Evolutionary conservation across 176 grass and related monocot genomes (phyloP), one percentile per base, ranked within the genome.

Genomic region (Puya raimondii): DNA sequence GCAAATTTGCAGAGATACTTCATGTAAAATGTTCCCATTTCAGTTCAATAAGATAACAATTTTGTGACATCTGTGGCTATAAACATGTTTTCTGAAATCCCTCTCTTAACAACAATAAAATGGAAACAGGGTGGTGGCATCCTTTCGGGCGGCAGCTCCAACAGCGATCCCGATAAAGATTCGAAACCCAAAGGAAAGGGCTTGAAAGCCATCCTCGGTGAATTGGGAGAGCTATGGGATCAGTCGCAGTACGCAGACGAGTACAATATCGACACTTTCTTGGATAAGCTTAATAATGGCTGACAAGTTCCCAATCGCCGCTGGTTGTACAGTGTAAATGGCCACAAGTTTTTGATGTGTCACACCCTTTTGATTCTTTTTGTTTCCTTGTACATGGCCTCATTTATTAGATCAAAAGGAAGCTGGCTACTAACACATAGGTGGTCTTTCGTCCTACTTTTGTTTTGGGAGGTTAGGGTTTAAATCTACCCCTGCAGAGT

Each of bases 221-320:
- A 90, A 16, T 74, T 99, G 17, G 90, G 80, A 8, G 90, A 99
- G 48, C 78, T 99, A 49, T 99, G 94, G 94, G 94, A 99, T 71
- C 87, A 93, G 73, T 99, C 94, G 11, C 94, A 93, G 69, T 99
- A 99, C 42, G 67, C 80, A 51, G 80, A 99, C 1, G 94, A 99
- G 66, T 91, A 88, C 47, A 88, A 99, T 70, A 64, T 99, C 58
- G 90, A 79, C 63, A 89, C 86, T 48, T 99, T 99, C 75, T 76
- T 91, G 70, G 68, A 75, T 48, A 93, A 82, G 72, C 89, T 99
- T 49, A 88, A 93, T 52, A 88, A 93, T 49, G 80, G 89, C 73
- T 93, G 81, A 99, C 69, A 33, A 29, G 69, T 52, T 63, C 10
- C 42, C 53, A 53, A 73, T 63, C 51, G 57, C 74, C 23, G 51